A percentile compares a stretch with the other conserved stretches of the same genome.
Evolutionary conservation across 225 moss, liverwort and hornwort genomes (phyloP).

Genomic region (Sphagnum tenellum): DNA sequence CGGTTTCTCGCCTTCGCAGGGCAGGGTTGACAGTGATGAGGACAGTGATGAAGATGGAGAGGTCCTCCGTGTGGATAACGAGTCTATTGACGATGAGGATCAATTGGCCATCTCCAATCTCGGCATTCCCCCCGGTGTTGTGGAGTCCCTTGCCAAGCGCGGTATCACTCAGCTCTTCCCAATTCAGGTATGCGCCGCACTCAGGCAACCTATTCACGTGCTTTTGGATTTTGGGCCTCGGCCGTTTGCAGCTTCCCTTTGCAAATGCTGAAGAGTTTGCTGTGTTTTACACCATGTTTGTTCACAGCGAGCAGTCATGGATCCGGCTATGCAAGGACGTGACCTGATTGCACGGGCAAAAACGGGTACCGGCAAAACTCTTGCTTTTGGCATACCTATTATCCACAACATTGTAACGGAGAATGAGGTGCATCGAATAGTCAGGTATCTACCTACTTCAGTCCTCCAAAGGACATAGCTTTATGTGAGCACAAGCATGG

Average conservation of each 20-base stretch:
- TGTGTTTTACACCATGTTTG: too few species aligned
- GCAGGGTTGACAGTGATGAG: slow-evolving; percentile 17
- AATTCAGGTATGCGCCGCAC: slow-evolving; percentile 45
- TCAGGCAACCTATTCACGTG: background rate
- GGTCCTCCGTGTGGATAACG: slow-evolving; percentile 33
- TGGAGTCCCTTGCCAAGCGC: slow-evolving; percentile 49
- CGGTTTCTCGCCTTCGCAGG: slow-evolving; percentile 14
- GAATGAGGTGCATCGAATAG: slow-evolving; percentile 42
- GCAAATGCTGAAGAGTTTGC: too few species aligned
- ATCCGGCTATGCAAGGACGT: slow-evolving; percentile 70
- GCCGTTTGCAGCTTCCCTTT: too few species aligned
- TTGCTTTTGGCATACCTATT: slow-evolving; percentile 76
- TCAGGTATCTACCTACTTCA: slow-evolving; percentile 16
- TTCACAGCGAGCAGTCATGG: slow-evolving; percentile 57
- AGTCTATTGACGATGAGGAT: slow-evolving; percentile 50
- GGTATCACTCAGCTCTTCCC: slow-evolving; percentile 65
- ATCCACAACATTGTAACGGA: slow-evolving; percentile 49
- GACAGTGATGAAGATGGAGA: slow-evolving; percentile 28
- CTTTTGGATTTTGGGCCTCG: background rate
- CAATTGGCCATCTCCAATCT: slow-evolving; percentile 69
- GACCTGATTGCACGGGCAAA: slow-evolving; percentile 70
- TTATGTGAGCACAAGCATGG: too few species aligned
- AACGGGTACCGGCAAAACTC: slow-evolving; percentile 78
- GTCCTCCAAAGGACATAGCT: too few species aligned
- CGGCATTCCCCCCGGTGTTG: slow-evolving; percentile 51